A percentile compares a stretch with the other conserved stretches of the same genome.
Conservation (phyloP, 2,329 filamentous ascomycete genomes). For the Nothopassalora personata region DNA sequence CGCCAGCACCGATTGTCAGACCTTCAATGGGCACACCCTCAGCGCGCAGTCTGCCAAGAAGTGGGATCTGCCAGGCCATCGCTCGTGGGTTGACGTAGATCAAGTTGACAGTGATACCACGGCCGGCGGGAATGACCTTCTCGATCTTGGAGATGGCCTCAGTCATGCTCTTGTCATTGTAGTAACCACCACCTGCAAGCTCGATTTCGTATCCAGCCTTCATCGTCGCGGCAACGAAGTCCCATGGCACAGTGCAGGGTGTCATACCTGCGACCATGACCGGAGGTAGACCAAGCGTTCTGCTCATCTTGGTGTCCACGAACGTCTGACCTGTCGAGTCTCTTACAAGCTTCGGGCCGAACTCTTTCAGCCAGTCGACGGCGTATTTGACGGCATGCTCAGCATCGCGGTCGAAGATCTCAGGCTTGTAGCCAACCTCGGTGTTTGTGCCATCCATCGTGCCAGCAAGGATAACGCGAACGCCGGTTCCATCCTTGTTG, state of each 20-base stretch:
- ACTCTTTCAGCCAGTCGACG: slow-evolving; percentile 95
- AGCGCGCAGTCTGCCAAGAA: slow-evolving; percentile 71
- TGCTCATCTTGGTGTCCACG: slow-evolving; percentile 94
- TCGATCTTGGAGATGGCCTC: slow-evolving; percentile 80
- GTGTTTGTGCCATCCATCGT: slow-evolving; percentile 83
- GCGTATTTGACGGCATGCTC: slow-evolving; percentile 93
- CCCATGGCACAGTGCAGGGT: slow-evolving; percentile 80
- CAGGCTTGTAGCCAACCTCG: slow-evolving; percentile 95
- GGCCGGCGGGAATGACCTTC: slow-evolving; percentile 72
- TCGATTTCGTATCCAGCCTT: slow-evolving; percentile 93
- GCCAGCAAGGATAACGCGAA: slow-evolving; percentile 91
- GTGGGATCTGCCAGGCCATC: slow-evolving; percentile 88
- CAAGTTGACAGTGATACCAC: slow-evolving; percentile 82
- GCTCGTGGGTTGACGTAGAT: slow-evolving; percentile 87
- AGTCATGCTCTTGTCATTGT: slow-evolving; percentile 75
- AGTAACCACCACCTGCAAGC: slow-evolving; percentile 84
- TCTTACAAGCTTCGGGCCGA: slow-evolving; percentile 85
- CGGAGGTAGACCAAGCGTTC: slow-evolving; percentile 76
- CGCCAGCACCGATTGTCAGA: slow-evolving; percentile 85
- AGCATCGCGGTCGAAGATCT: slow-evolving; percentile 93
- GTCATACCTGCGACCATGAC: slow-evolving; percentile 94
- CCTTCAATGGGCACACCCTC: slow-evolving; percentile 89
- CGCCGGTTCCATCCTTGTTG: slow-evolving; percentile 97
- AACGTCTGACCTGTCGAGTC: slow-evolving; percentile 84
- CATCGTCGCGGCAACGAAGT: slow-evolving; percentile 89